Base-by-base conservation (phyloP, 257 asterid species). In the Mentha longifolia region DNA sequence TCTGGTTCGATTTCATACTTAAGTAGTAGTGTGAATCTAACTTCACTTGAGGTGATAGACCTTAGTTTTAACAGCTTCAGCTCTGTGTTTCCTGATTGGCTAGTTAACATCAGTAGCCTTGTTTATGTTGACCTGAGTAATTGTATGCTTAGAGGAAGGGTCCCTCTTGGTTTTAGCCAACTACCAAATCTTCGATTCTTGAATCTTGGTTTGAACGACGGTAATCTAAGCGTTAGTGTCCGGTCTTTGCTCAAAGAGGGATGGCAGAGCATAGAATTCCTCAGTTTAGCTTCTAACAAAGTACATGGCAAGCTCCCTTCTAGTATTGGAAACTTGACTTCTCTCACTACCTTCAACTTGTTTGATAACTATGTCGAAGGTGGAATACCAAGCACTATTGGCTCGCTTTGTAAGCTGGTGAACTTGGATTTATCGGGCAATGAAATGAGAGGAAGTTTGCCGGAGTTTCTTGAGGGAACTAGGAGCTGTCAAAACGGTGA, bases 41-140 rank as follows among this genome's bases (percentile, higher is more conserved):
- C 87, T 52, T 84, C 89, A 22, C 81, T 86, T 30, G 72, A 84
- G 62, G 75, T 76, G n/a, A 52, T 86, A 17, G 86, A 86, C 78
- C 86, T 84, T 25, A 80, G 85, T 69, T 13, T 65, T 13, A 86
- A 84, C 61, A 20, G 62, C 11, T 74, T 86, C 61, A 54, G 68
- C 45, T 81, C 87, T 2, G 6, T 33, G 63, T 81, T 86, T 41
- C 89, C 86, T 0, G 30, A 76, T 70, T 86, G 92, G 92, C 68
- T 84, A 5, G 82, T 58, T n/a, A 84, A 86, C 61, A 61, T 80
- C 30, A 78, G 76, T 71, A 80, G 70, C 78, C 89, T 86, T 31
- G 86, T 65, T 42, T 54, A 78, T 74, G 76, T 80, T 49, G 84
- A 82, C 61, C 63, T 84, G 14, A 69, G 77, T 42, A 55, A 25